Evolutionary conservation across 495 filamentous ascomycete genomes (phyloP).

Genomic region (Lasiosphaeria hispida): DNA sequence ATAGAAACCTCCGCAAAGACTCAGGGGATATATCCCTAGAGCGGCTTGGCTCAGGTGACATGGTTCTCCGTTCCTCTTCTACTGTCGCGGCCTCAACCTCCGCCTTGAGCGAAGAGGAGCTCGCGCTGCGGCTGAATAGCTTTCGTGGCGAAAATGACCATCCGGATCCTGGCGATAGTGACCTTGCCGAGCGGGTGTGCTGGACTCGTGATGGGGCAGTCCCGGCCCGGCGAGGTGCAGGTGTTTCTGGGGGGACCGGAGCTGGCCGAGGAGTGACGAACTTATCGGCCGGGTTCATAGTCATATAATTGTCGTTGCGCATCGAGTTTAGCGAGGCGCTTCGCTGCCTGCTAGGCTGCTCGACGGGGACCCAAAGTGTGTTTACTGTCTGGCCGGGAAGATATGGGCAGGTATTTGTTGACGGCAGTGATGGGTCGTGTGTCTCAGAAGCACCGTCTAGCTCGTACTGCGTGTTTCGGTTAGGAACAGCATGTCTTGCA

Average conservation of each 20-base stretch:
- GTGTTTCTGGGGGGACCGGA: slow-evolving; percentile 45
- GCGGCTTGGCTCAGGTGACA: slow-evolving; percentile 37
- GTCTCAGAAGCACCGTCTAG: slow-evolving; percentile 71
- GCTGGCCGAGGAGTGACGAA: slow-evolving; percentile 67
- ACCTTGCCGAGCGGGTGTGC: slow-evolving; percentile 47
- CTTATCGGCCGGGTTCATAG: slow-evolving; percentile 75
- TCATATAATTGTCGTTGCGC: slow-evolving; percentile 55
- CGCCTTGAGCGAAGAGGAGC: slow-evolving; percentile 30
- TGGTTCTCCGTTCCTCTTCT: slow-evolving; percentile 30
- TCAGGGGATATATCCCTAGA: slow-evolving; percentile 50
- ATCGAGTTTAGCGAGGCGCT: slow-evolving; percentile 53
- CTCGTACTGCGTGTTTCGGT: slow-evolving; percentile 60
- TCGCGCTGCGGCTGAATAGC: slow-evolving; percentile 40
- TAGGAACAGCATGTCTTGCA: slow-evolving; percentile 16
- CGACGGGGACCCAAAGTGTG: slow-evolving; percentile 72
- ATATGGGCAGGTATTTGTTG: slow-evolving; percentile 77
- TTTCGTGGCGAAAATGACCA: slow-evolving; percentile 45
- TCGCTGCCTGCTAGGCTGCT: slow-evolving; percentile 53
- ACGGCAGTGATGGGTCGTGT: slow-evolving; percentile 65
- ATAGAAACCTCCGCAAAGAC: slow-evolving; percentile 43
- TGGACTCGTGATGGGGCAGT: slow-evolving; percentile 55
- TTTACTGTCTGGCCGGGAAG: slow-evolving; percentile 85
- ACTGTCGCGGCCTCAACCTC: slow-evolving; percentile 1
- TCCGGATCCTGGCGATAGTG: slow-evolving; percentile 44
- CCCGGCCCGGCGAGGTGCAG: slow-evolving; percentile 45